phyloP scores from a whole-genome alignment of 495 filamentous ascomycete species.

The Trypethelium eluteriae region DNA sequence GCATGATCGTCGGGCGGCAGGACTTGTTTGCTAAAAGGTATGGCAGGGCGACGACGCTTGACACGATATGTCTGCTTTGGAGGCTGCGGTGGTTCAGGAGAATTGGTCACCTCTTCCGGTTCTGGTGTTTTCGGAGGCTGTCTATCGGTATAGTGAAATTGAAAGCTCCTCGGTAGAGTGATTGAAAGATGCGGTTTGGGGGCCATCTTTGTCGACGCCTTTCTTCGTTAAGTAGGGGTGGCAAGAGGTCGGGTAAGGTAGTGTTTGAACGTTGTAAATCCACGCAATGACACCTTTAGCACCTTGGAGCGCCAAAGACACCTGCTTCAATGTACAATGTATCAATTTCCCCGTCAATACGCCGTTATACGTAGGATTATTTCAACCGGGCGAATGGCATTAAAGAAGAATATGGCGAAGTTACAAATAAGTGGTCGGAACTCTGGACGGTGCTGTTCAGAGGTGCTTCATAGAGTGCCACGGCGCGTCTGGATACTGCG shows the following conservation, averaged over 20 bases:
- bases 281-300: not conserved
- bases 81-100: slow-evolving; percentile 41
- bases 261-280: not conserved
- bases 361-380: not conserved
- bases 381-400: not conserved
- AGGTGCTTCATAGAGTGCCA: not conserved
- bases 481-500: not conserved
- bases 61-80: slow-evolving; percentile 47
- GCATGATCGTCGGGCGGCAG: slow-evolving; percentile 15
- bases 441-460: not conserved
- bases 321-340: not conserved
- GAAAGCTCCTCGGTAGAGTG: slow-evolving; percentile 59
- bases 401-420: not conserved
- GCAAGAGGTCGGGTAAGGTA: not conserved
- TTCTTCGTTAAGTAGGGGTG: not conserved
- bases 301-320: not conserved
- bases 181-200: slow-evolving; percentile 50
- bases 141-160: slow-evolving; percentile 48
- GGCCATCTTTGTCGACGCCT: not conserved
- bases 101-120: slow-evolving; percentile 39
- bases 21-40: slow-evolving; percentile 34
- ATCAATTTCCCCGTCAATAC: not conserved
- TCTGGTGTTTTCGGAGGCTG: slow-evolving; percentile 55
- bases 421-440: no score
- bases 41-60: slow-evolving; percentile 36